Base-by-base conservation (phyloP, 2,329 filamentous ascomycete genomes). In the Hymenoscyphus linearis region DNA sequence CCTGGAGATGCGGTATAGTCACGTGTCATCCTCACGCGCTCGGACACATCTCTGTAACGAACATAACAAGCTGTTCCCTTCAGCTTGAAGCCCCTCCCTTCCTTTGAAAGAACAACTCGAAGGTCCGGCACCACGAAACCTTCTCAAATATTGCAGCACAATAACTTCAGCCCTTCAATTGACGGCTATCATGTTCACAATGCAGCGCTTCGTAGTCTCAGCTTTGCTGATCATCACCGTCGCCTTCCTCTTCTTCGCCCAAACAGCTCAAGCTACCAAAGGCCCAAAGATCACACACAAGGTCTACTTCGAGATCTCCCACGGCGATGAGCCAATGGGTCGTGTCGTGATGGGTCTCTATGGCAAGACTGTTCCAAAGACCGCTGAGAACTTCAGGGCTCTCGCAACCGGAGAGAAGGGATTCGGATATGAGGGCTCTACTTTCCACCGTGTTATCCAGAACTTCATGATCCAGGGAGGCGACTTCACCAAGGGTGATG, bases 281-380 rank as follows among this genome's bases (percentile, higher is more conserved):
- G 93, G 95, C 54, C 93, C 91, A 66, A 96, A 95, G 86, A 93
- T 97, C 80, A 97, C 93, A 71, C 82, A 90, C 82, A 96, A 96
- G 86, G 91, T 95, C 77, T 95, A 85, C 82, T 93, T 96, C 76
- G 90, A 95, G 76, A 87, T 96, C 68, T 78, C 82, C 71, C 86
- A 91, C 72, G 91, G 88, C 72, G 90, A 90, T 66, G 81, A 91
- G 77, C 75, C 82, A 55, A 73, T 93, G 50, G 91, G 91, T 64
- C 85, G 88, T 65, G 82, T 96, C 68, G 87, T 91, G 68, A 85
- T 95, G 37, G 91, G 91, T 69, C 86, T 96, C 57, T 96, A 95
- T 74, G 91, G 90, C 78, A 91, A 91, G 82, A 93, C 90, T 50
- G 88, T 91, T 34, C 91, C 91, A 71, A 86, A 91, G 83, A 88